Conservation (phyloP, 768 basidiomycete species). For the Pleurotus ostreatus region DNA sequence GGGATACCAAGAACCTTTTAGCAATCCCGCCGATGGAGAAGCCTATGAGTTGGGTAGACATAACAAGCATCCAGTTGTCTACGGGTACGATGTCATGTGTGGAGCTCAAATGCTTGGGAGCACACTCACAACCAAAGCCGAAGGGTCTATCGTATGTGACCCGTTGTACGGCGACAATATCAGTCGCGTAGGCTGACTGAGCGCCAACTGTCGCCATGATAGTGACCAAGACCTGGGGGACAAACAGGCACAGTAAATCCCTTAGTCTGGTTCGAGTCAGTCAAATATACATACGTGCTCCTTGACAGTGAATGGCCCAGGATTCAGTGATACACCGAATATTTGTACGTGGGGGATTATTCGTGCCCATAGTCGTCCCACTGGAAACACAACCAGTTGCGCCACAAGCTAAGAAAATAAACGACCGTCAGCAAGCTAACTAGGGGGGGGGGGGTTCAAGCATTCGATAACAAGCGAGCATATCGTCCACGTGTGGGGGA, state of each 20-base stretch:
- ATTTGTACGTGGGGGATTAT: constrained; percentile 48
- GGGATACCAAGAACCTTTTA: constrained; percentile 61
- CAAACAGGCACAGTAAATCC: constrained; percentile 9
- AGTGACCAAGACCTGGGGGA: constrained; percentile 52
- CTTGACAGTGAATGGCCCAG: constrained; percentile 76
- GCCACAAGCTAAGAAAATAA: constrained; percentile 48
- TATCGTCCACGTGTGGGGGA: constrained; percentile 5
- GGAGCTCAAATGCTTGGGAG: not conserved
- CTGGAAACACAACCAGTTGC: constrained; percentile 64
- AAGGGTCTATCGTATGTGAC: constrained; percentile 61
- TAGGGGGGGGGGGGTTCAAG: not conserved
- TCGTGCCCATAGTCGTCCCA: constrained; percentile 66
- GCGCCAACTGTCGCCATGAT: constrained; percentile 62
- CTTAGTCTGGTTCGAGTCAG: not conserved
- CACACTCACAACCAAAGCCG: constrained; percentile 39
- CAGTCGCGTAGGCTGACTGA: constrained; percentile 58
- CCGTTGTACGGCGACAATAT: constrained; percentile 70
- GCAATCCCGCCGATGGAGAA: constrained; percentile 54
- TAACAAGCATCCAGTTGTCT: constrained; percentile 60
- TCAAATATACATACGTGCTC: constrained; percentile 36
- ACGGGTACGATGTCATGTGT: not conserved
- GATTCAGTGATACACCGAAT: constrained; percentile 62
- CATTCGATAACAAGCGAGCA: not conserved
- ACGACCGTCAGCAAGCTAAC: constrained; percentile 12
- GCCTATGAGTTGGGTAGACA: constrained; percentile 72